These are phyloP conservation scores for Kodamaea neixiangensis DNA, from an alignment of 805 yeast species.

Conservation along the genomic window DNA sequence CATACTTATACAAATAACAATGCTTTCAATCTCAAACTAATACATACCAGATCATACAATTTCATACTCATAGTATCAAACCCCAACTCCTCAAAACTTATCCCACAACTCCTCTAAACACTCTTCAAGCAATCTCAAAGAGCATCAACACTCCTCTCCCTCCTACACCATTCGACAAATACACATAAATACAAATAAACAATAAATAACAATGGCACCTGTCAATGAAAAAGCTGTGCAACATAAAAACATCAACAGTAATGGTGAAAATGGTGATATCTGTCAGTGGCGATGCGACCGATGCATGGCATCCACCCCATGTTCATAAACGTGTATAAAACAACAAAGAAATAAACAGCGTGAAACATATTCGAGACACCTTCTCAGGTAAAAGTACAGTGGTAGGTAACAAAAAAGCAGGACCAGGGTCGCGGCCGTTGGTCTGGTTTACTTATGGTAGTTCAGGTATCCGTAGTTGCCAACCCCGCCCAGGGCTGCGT, in stretches of 20 bases:
- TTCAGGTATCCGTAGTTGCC: constrained; percentile 41
- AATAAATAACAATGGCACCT: background rate
- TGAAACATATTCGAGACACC: background rate
- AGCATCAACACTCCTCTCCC: background rate
- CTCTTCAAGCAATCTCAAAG: no score
- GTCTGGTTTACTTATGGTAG: constrained; percentile 22
- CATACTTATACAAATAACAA: no score
- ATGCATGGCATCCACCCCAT: background rate
- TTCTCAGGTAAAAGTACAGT: background rate
- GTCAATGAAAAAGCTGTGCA: background rate
- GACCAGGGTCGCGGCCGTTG: background rate
- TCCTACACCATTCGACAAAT: background rate
- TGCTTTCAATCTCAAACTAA: no score
- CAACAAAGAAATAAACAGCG: background rate
- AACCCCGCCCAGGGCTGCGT: constrained; percentile 20
- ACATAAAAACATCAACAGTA: background rate
- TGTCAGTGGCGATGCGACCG: background rate
- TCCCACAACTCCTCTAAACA: no score
- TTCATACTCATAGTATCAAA: no score
- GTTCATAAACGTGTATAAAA: background rate
- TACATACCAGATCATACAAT: no score
- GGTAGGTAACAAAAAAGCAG: background rate
- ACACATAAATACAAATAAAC: background rate
- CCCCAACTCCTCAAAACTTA: no score
- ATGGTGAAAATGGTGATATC: background rate